A percentile compares a stretch with the other conserved stretches of the same genome.
Evolutionary conservation across 768 basidiomycete species (phyloP).

Genomic region (Chalciporus pseudorubinellus): DNA sequence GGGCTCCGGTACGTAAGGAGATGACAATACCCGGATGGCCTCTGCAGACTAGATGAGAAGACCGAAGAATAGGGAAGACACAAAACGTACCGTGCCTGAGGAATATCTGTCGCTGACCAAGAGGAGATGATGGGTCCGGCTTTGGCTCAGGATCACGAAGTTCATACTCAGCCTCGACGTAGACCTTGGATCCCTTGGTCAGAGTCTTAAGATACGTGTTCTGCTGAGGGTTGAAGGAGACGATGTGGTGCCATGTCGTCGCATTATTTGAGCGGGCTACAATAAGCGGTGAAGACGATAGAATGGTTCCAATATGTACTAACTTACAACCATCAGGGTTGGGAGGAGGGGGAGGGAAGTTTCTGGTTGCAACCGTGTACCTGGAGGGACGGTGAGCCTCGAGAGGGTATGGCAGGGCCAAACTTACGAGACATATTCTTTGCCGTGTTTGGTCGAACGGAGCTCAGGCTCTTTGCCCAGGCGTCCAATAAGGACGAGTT

Average conservation of each 20-base stretch:
- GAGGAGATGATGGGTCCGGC: constrained; percentile 63
- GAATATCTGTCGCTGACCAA: constrained; percentile 80
- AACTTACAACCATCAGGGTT: constrained; percentile 60
- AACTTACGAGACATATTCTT: constrained; percentile 74
- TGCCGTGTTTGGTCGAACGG: constrained; percentile 66
- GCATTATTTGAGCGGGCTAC: constrained; percentile 52
- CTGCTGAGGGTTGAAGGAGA: constrained; percentile 65
- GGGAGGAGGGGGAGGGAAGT: constrained; percentile 54
- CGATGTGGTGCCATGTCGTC: constrained; percentile 73
- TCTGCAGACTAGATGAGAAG: constrained; percentile 39
- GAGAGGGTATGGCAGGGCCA: not conserved
- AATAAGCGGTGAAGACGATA: not conserved
- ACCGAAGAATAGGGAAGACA: not conserved
- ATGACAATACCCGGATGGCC: constrained; percentile 46
- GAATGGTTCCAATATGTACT: not conserved
- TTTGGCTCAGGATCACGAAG: constrained; percentile 66
- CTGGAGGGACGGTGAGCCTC: constrained; percentile 35
- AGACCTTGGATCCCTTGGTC: constrained; percentile 71
- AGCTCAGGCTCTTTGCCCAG: constrained; percentile 70
- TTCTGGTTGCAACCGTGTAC: constrained; percentile 75
- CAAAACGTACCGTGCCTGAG: constrained; percentile 64
- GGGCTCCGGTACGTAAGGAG: constrained; percentile 27
- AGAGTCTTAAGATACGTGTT: constrained; percentile 65
- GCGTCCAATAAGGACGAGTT: constrained; percentile 74
- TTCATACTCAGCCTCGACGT: constrained; percentile 78